phyloP scores from a whole-genome alignment of 2,329 filamentous ascomycete genomes.

The Trichoderma lentiforme region DNA sequence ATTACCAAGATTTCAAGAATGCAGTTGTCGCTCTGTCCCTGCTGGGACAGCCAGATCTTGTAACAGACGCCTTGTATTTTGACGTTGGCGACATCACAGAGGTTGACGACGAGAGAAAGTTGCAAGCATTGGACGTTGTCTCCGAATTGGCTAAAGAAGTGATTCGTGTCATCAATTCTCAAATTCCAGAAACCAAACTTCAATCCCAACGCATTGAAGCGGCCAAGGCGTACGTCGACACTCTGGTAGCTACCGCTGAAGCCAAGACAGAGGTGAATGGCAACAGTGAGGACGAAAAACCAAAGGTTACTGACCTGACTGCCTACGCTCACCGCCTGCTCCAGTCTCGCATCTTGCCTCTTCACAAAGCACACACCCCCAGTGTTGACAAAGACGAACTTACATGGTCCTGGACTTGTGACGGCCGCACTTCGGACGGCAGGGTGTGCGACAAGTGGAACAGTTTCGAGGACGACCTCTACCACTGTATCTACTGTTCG shows the following conservation, averaged over 20 bases:
- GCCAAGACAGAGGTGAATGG: neutral
- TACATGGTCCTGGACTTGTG: neutral
- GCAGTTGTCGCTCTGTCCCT: neutral
- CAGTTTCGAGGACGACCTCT: neutral
- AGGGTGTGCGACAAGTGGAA: neutral
- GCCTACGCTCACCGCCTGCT: neutral
- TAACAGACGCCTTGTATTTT: neutral
- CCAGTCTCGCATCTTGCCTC: neutral
- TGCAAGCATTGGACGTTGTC: neutral
- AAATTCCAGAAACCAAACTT: neutral
- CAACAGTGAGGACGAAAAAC: neutral
- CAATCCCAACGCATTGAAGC: neutral
- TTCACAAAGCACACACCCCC: neutral
- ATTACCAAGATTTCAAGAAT: neutral
- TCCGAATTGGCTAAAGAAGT: neutral
- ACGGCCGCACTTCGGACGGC: neutral
- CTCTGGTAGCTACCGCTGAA: neutral
- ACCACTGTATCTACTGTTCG: neutral
- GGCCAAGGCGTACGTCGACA: neutral
- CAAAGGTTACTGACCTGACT: neutral
- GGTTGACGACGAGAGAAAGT: neutral
- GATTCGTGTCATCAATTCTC: neutral
- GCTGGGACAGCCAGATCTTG: neutral
- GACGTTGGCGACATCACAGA: neutral
- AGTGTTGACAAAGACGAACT: neutral